These are phyloP conservation scores for Pseudohalonectria lignicola DNA, from an alignment of 2,329 filamentous ascomycete genomes.

Conservation along the genomic window DNA sequence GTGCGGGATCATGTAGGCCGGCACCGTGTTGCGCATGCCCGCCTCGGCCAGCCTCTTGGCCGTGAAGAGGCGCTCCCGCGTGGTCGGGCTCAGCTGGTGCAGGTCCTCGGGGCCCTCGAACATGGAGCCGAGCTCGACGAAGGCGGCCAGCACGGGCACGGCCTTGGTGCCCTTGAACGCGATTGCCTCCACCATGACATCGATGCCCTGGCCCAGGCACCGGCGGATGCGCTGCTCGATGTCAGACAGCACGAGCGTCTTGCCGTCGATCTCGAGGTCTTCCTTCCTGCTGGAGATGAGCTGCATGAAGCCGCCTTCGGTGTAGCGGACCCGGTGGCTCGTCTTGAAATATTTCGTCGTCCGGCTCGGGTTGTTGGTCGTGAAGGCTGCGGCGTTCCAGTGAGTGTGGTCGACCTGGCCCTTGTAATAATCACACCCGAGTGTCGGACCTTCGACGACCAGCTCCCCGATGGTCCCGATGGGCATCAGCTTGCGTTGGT, in stretches of 20 bases:
- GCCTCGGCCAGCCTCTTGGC: conserved; percentile 31
- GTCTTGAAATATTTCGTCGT: conserved; percentile 34
- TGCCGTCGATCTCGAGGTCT: conserved; percentile 26
- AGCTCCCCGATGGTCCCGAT: conserved; percentile 46
- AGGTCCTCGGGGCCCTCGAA: conserved; percentile 26
- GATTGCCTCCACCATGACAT: conserved; percentile 37
- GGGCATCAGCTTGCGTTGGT: conserved; percentile 37
- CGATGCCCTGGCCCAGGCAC: conserved; percentile 32
- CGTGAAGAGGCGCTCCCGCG: conserved; percentile 30
- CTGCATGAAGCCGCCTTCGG: conserved; percentile 34
- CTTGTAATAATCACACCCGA: conserved; percentile 26
- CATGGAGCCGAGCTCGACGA: conserved; percentile 33
- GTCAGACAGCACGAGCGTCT: conserved; percentile 26
- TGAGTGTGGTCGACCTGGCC: conserved; percentile 15
- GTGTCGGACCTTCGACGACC: conserved; percentile 45
- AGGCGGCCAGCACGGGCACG: conserved; percentile 30
- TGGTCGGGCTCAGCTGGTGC: conserved; percentile 22
- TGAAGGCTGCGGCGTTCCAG: conserved; percentile 11
- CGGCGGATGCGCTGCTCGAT: conserved; percentile 36
- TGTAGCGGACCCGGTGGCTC: conserved; percentile 36
- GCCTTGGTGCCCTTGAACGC: conserved; percentile 28
- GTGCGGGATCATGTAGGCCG: conserved; percentile 31
- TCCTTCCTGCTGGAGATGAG: conserved; percentile 33
- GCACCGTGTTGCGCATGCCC: conserved; percentile 24
- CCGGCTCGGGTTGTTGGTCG: conserved; percentile 10